phyloP scores from a whole-genome alignment of 805 yeast species.

The Pichia membranifaciens region DNA sequence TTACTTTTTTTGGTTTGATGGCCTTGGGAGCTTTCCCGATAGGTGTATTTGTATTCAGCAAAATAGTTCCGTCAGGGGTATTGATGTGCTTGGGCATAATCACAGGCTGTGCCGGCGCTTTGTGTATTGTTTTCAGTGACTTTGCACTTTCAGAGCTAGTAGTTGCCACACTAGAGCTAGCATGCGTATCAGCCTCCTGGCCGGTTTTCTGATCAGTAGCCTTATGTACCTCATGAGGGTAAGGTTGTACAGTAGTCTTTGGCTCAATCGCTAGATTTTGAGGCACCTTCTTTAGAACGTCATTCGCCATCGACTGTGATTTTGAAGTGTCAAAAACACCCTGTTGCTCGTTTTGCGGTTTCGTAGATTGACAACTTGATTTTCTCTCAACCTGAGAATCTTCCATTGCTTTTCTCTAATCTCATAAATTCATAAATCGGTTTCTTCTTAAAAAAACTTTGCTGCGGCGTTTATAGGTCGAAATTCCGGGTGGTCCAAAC shows the following conservation, averaged over 20 bases:
- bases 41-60: neutral
- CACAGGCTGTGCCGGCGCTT: neutral
- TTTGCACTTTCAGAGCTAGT: too few relatives aligned
- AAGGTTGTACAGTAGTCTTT: too few relatives aligned
- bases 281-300: neutral
- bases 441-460: too few relatives aligned
- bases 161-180: too few relatives aligned
- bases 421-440: too few relatives aligned
- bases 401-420: neutral
- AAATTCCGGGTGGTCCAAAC: too few relatives aligned
- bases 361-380: neutral
- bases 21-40: neutral
- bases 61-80: slow-evolving; percentile 9
- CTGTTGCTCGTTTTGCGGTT: neutral
- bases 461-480: too few relatives aligned
- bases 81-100: slow-evolving; percentile 6
- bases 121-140: neutral
- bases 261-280: neutral
- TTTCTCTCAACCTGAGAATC: neutral
- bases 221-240: too few relatives aligned
- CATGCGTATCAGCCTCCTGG: too few relatives aligned
- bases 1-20: neutral
- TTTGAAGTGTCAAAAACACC: too few relatives aligned
- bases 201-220: too few relatives aligned
- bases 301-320: neutral